These are phyloP conservation scores for Hyaloperonospora brassicae DNA, from an alignment of 352 stramenopile species.

Conservation along the genomic window DNA sequence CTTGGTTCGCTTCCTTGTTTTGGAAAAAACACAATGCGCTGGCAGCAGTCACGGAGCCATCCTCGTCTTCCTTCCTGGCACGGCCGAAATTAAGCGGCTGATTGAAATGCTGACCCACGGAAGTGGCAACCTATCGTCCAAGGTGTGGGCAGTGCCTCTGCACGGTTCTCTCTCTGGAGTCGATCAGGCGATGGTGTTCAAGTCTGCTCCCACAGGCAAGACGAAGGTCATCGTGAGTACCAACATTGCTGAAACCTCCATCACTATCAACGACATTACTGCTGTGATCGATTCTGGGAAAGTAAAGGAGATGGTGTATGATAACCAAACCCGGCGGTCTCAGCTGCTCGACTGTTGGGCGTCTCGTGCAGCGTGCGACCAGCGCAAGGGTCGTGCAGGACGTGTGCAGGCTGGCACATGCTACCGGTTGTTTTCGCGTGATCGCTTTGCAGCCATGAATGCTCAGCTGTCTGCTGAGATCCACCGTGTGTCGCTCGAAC, in stretches of 20 bases:
- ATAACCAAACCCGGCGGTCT: slow-evolving; percentile 55
- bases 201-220: slow-evolving; percentile 45
- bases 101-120: slow-evolving; percentile 48
- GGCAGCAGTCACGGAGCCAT: slow-evolving; percentile 45
- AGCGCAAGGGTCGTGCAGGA: slow-evolving; percentile 76
- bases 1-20: slow-evolving; percentile 69
- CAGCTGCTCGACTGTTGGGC: slow-evolving; percentile 80
- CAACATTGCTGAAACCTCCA: slow-evolving; percentile 87
- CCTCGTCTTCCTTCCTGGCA: slow-evolving; percentile 76
- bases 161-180: slow-evolving; percentile 65
- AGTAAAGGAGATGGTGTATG: slow-evolving; percentile 87
- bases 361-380: slow-evolving; percentile 68
- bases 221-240: slow-evolving; percentile 84
- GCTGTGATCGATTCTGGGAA: slow-evolving; percentile 81
- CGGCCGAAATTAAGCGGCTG: slow-evolving; percentile 74
- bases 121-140: slow-evolving; percentile 27
- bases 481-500: slow-evolving; percentile 79
- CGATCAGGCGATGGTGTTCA: slow-evolving; percentile 74
- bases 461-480: slow-evolving; percentile 81
- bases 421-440: slow-evolving; percentile 68
- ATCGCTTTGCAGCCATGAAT: slow-evolving; percentile 53
- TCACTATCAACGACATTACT: slow-evolving; percentile 86
- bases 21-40: slow-evolving; percentile 14
- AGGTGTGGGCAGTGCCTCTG: slow-evolving; percentile 62
- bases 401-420: slow-evolving; percentile 72